Evolutionary conservation across 805 yeast genomes (phyloP).

Genomic region (Naumovozyma castellii): DNA sequence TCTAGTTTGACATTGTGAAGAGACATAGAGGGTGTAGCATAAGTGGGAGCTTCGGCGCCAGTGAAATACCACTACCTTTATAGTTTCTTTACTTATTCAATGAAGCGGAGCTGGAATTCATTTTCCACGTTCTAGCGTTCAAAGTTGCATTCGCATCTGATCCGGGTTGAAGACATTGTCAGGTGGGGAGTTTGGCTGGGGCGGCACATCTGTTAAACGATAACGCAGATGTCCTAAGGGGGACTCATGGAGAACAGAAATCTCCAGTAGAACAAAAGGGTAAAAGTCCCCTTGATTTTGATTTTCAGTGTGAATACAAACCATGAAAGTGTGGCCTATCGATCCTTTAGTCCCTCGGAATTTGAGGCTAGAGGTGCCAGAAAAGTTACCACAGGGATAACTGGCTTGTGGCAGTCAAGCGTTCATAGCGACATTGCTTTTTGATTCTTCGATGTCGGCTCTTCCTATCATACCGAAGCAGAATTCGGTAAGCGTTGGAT

Average conservation of each 20-base stretch:
- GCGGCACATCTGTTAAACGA: slow-evolving; percentile 40
- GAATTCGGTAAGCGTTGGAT: slow-evolving; percentile 39
- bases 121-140: slow-evolving; percentile 31
- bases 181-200: slow-evolving; percentile 40
- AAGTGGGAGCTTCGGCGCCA: slow-evolving; percentile 39
- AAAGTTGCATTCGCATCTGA: slow-evolving; percentile 26
- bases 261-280: slow-evolving; percentile 41
- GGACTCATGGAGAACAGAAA: slow-evolving; percentile 41
- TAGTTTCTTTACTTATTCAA: slow-evolving; percentile 31
- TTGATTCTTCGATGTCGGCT: slow-evolving; percentile 42
- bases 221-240: slow-evolving; percentile 39
- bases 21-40: slow-evolving; percentile 30
- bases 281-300: slow-evolving; percentile 39
- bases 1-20: slow-evolving; percentile 38
- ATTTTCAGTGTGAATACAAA: slow-evolving; percentile 39
- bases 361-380: slow-evolving; percentile 40
- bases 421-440: slow-evolving; percentile 40
- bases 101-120: slow-evolving; percentile 33
- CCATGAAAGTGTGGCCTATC: slow-evolving; percentile 43
- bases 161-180: slow-evolving; percentile 34
- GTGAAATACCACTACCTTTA: slow-evolving; percentile 37
- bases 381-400: slow-evolving; percentile 37
- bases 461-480: slow-evolving; percentile 44
- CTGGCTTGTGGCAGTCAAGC: slow-evolving; percentile 42
- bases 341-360: slow-evolving; percentile 39